Conservation (phyloP, 2,329 filamentous ascomycete genomes). For the Ploettnerulaceae sp. region DNA sequence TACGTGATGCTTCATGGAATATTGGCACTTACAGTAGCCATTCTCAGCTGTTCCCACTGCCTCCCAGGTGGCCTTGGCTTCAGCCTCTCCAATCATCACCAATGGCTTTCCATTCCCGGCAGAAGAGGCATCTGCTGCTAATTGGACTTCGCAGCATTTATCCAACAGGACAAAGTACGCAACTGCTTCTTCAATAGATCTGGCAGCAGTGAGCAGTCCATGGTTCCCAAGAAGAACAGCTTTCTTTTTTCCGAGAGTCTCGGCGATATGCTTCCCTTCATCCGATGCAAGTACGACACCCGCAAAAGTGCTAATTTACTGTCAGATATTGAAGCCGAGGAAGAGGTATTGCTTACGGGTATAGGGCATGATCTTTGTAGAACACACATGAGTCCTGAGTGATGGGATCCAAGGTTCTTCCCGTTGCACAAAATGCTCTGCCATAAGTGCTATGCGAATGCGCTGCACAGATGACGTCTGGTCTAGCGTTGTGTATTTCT, state of each 20-base stretch:
- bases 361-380: constrained; percentile 38
- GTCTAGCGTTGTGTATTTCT: constrained; percentile 50
- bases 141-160: constrained; percentile 41
- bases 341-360: constrained; percentile 33
- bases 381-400: constrained; percentile 51
- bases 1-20: not conserved
- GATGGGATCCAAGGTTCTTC: constrained; percentile 51
- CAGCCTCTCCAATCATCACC: constrained; percentile 59
- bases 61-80: constrained; percentile 62
- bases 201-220: constrained; percentile 45
- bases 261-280: constrained; percentile 45
- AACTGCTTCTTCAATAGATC: constrained; percentile 44
- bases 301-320: constrained; percentile 37
- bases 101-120: constrained; percentile 56
- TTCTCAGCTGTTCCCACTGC: constrained; percentile 49
- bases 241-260: constrained; percentile 42
- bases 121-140: constrained; percentile 52
- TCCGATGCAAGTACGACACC: constrained; percentile 47
- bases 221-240: constrained; percentile 48
- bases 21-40: constrained; percentile 18
- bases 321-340: not conserved
- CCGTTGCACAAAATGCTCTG: constrained; percentile 55
- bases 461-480: constrained; percentile 51
- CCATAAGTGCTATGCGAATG: constrained; percentile 53
- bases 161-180: constrained; percentile 49